Evolutionary conservation across 805 yeast genomes (phyloP), one percentile per base, ranked within the genome.

Genomic region (Zygoascus biomembranicola): DNA sequence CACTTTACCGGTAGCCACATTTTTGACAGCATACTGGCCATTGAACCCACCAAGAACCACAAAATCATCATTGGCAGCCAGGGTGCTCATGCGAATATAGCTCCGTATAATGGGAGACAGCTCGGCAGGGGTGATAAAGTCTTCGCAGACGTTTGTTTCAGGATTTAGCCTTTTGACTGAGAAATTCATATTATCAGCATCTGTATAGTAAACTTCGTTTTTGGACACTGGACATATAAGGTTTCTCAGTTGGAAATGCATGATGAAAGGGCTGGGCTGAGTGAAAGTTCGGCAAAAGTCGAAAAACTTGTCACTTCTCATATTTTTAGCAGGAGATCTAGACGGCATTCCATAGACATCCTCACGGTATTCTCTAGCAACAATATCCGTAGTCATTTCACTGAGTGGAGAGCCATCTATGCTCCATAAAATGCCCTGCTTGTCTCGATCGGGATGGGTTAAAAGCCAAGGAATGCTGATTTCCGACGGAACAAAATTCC

Each of bases 171-270:
- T 56, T 35, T 63, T 61, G 19, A 70, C 54, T 8, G 52, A 50
- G 14, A 61, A 59, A 20, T 50, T 63, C 26, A 56, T 57, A 28
- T 55, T 57, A 3, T 55, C 47, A 10, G 63, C 56, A 46, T 65
- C 63, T 32, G 63, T 62, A 65, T 61, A 51, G 60, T 53, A 64
- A 1, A 64, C 51, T 41, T 55, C 57, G 44, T 60, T 47, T 63
- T 66, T 11, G 65, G 65, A 32, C 69, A 69, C 58, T 69, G 75
- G 52, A 73, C 71, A 47, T 8, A 81, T 73, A 49, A 80, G 65
- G 53, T 78, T 75, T 14, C 85, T 66, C 35, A 81, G 68, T 65
- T 81, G 85, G 63, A 80, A 80, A 67, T 82, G 85, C 18, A 76
- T 73, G 11, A 79, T 67, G 57, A 72, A 74, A 5, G 82, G 78